phyloP scores from a whole-genome alignment of 2,329 filamentous ascomycete genomes.

The Hansfordia pulvinata region DNA sequence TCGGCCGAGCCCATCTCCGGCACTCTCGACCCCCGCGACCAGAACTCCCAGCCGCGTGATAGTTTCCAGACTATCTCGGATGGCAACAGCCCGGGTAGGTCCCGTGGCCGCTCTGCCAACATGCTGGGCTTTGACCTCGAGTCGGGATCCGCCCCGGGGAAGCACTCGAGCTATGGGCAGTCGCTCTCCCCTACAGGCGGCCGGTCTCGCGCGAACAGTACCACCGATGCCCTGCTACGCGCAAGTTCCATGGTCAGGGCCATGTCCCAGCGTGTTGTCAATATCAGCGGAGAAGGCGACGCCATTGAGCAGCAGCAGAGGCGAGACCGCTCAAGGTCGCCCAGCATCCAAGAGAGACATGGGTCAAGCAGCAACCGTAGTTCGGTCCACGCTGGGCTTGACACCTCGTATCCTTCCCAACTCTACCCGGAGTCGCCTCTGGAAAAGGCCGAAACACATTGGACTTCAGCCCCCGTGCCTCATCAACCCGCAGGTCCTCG shows the following conservation, averaged over 20 bases:
- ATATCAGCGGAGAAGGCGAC: constrained; percentile 87
- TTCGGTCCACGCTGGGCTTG: constrained; percentile 26
- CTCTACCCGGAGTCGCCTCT: constrained; percentile 23
- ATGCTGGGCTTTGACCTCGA: constrained; percentile 47
- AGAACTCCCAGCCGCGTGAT: constrained; percentile 29
- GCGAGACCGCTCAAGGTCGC: constrained; percentile 43
- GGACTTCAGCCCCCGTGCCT: constrained; percentile 15
- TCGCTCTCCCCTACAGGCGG: constrained; percentile 37
- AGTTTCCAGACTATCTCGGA: constrained; percentile 45
- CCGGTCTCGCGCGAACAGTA: constrained; percentile 48
- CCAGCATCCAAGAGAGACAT: constrained; percentile 34
- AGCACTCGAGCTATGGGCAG: constrained; percentile 42
- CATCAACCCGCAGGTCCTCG: no score
- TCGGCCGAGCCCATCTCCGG: constrained; percentile 40
- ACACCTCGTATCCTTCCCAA: constrained; percentile 39
- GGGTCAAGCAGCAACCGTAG: constrained; percentile 27
- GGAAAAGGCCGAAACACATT: constrained; percentile 29
- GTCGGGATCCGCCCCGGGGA: constrained; percentile 33
- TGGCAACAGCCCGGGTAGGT: constrained; percentile 38
- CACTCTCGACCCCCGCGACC: constrained; percentile 24
- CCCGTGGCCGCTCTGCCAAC: constrained; percentile 28
- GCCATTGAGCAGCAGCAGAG: constrained; percentile 60
- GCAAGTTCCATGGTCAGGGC: constrained; percentile 66
- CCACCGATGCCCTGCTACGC: constrained; percentile 49
- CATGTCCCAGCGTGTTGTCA: constrained; percentile 96